phyloP scores from a whole-genome alignment of 441 rosid genomes.

The Metrosideros polymorpha region DNA sequence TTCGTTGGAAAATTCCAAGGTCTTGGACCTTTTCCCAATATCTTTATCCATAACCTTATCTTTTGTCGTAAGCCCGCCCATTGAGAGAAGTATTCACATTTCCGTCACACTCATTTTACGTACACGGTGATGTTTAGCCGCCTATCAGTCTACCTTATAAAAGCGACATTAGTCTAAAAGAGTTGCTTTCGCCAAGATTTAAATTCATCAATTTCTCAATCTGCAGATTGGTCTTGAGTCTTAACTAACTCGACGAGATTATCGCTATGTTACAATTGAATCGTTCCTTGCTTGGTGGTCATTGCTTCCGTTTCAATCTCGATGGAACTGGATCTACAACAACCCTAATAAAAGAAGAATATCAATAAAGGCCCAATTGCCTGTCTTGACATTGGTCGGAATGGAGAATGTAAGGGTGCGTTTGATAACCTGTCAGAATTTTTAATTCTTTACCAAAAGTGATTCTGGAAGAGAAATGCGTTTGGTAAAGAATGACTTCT shows the following conservation, averaged over 20 bases:
- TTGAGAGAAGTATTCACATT: too few relatives aligned
- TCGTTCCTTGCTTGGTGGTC: fast-evolving
- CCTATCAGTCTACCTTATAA: too few relatives aligned
- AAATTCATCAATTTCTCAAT: background rate
- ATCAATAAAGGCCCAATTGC: background rate
- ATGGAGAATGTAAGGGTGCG: background rate
- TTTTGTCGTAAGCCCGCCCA: background rate
- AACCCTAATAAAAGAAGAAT: background rate
- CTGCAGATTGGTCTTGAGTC: background rate
- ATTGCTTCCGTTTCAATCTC: background rate
- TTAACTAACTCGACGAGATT: background rate
- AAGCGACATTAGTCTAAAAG: background rate
- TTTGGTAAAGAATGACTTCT: too few relatives aligned
- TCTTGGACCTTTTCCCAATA: background rate
- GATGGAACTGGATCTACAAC: background rate
- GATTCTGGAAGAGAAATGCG: too few relatives aligned
- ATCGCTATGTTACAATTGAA: background rate
- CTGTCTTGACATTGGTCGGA: background rate
- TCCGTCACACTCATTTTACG: too few relatives aligned
- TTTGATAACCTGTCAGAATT: too few relatives aligned
- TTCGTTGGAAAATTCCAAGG: background rate
- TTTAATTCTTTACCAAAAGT: too few relatives aligned
- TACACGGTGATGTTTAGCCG: too few relatives aligned
- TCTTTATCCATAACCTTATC: background rate
- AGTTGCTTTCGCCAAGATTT: background rate